Base-by-base conservation (phyloP, 2,329 filamentous ascomycete genomes). In the Neonectria ditissima region DNA sequence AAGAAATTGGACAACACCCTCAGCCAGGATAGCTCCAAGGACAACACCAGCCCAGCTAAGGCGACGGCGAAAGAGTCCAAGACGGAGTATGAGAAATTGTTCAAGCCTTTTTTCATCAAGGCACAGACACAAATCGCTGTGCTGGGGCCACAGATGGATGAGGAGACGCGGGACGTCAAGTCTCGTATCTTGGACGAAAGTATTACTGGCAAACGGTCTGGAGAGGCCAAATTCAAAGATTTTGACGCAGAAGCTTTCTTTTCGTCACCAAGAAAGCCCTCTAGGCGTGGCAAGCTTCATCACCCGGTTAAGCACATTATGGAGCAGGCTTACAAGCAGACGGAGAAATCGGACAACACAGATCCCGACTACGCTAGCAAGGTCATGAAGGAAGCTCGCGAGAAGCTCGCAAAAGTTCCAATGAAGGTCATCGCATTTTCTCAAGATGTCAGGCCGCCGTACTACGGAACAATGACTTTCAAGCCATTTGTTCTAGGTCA, bases 91-190 rank as follows among this genome's bases (percentile, higher is more conserved):
- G 81, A 91, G 18, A 89, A 88, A 69, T 82, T 85, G 37, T 98
- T 98, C 73, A 86, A 93, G 32, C 89, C 92, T 0, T 98, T 97
- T 77, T 94, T 91, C 66, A 74, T 96, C 48, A 91, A 93, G 62
- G 84, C 89, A 3, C 86, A 93, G 72, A 91, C 93, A 1, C 86
- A 80, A n/a, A 70, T 97, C 56, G 93, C 94, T 0, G 83, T 85
- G 0, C 80, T 83, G 52, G 82, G 81, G 2, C 87, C 87, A 28
- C 76, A 83, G 41, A 83, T 90, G 75, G 89, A 92, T 67, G 75
- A 84, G 1, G 82, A 88, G 63, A 85, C 87, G 0, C 80, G 83
- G 26, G 74, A 81, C n/a, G 79, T 73, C 54, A 89, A 86, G 75
- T 83, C 81, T 28, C 73, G 69, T 18, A 83, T 83, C 3, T 76